phyloP scores from a whole-genome alignment of 176 grass and related monocot genomes.

The Hyparrhenia diplandra region DNA sequence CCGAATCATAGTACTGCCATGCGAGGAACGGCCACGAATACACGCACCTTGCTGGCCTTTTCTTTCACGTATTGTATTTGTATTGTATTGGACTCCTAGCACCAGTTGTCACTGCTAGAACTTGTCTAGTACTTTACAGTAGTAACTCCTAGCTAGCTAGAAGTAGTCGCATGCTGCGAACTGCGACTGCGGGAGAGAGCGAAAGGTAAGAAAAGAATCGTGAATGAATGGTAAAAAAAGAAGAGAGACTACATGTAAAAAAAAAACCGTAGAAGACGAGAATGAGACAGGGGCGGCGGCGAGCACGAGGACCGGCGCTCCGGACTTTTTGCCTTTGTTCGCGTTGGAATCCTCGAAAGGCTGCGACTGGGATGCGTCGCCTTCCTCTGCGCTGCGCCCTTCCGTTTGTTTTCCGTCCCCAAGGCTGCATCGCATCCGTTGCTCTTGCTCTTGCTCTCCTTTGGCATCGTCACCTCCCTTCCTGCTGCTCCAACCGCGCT shows the following conservation, averaged over 20 bases:
- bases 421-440: background rate
- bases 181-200: background rate
- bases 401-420: background rate
- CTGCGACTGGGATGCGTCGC: background rate
- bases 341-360: slow-evolving; percentile 30
- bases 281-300: background rate
- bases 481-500: too few relatives aligned
- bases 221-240: background rate
- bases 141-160: too few relatives aligned
- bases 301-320: slow-evolving; percentile 28
- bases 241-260: background rate
- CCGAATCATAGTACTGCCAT: too few relatives aligned
- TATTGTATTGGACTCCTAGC: too few relatives aligned
- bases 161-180: background rate
- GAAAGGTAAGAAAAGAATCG: background rate
- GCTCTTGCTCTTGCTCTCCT: too few relatives aligned
- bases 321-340: background rate
- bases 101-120: too few relatives aligned
- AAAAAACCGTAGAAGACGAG: background rate
- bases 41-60: background rate
- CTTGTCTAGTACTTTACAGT: too few relatives aligned
- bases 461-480: too few relatives aligned
- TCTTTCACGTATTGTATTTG: background rate
- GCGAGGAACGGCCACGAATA: background rate
- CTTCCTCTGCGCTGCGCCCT: background rate